Base-by-base conservation (phyloP, 768 basidiomycete genomes). In the Coprinopsis strossmayeri region DNA sequence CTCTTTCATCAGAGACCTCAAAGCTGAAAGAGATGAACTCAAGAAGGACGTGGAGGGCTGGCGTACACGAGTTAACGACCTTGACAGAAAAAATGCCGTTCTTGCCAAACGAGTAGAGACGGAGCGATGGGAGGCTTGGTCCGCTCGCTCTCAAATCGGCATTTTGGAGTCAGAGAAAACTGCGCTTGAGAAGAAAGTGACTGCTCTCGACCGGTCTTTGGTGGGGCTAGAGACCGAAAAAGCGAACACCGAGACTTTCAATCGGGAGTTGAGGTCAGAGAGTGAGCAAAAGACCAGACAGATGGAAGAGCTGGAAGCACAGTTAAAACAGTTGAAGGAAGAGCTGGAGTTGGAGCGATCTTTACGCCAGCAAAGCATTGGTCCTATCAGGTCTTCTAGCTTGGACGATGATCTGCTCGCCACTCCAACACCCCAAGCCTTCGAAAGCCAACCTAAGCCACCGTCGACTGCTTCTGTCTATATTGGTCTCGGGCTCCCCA, bases 1-100 rank as follows among this genome's bases (percentile, higher is more conserved):
- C 34, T 73, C 75, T 55, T 73, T 87, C 30, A 71, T 91, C 46
- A 72, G 82, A 2, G 88, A 90, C 60, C 73, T 91, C 57, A 91
- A 92, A 62, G 76, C 83, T 11, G 93, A 97, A 65, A 74, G 94
- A 25, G 94, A 98, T 58, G 86, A 91, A 50, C 71, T 97, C 44
- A 85, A 84, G 62, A 79, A 82, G 45, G 93, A 97, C 63, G 82
- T 92, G 0, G 86, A 91, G 55, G 87, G 86, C 0, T 95, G 92
- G 91, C 76, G 87, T 52, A 73, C 66, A 27, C 76, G 93, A 20
- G 87, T 92, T 40, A 71, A 71, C 12, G 84, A 87, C 58, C 72
- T 90, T 57, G 89, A 95, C 57, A 82, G 78, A 48, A 82, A 84
- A 55, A 65, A 81, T 20, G 69, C 72, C 34, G 67, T 82, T 30